A percentile compares a stretch with the other conserved stretches of the same genome.
Conservation (phyloP, 2,329 filamentous ascomycete species). For the Fusarium mangiferae region DNA sequence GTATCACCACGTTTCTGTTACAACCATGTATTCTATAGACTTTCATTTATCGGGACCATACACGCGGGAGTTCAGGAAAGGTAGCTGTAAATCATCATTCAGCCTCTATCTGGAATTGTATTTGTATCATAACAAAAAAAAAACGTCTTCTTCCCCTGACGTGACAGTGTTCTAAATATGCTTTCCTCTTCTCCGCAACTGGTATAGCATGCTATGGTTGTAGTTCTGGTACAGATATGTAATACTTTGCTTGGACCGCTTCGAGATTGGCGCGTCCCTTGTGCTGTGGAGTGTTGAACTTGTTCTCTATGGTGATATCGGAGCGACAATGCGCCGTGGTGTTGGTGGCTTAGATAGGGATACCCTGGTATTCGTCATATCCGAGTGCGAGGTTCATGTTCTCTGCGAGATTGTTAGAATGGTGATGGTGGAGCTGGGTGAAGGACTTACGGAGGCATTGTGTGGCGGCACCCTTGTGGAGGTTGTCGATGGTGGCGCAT, state of each 20-base stretch:
- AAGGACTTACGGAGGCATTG: conserved; percentile 12
- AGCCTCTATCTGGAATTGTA: neutral
- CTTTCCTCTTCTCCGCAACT: neutral
- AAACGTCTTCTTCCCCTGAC: neutral
- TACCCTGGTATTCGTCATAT: conserved; percentile 89
- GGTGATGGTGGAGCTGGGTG: no score
- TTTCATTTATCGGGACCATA: neutral
- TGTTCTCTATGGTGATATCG: neutral
- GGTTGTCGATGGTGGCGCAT: conserved; percentile 4
- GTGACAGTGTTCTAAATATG: neutral
- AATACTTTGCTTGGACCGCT: neutral
- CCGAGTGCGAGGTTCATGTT: conserved; percentile 95
- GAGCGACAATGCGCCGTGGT: neutral
- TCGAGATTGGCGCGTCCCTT: neutral
- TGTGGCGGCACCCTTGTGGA: conserved; percentile 13
- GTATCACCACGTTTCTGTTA: neutral
- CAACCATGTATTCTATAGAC: neutral
- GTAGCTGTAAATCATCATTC: neutral
- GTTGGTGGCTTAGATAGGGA: conserved; percentile 59
- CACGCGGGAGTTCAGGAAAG: neutral
- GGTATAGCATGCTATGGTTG: neutral
- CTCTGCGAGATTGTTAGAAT: conserved; percentile 55
- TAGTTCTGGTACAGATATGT: neutral
- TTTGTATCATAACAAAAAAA: neutral
- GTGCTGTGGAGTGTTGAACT: neutral